phyloP scores from a whole-genome alignment of 2,329 filamentous ascomycete genomes.

The Cryoendolithus antarcticus region DNA sequence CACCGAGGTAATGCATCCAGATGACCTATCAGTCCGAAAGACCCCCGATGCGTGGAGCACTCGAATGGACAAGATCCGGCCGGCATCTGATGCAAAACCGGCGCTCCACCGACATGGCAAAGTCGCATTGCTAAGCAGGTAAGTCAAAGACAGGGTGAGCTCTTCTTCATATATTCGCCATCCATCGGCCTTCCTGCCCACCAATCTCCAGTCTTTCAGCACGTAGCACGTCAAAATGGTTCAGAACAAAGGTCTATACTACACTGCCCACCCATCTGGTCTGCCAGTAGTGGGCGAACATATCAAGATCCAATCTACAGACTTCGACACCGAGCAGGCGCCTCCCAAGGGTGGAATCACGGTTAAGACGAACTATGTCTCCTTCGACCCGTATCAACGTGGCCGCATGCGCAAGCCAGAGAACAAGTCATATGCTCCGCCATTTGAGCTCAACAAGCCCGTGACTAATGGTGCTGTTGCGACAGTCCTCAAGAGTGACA shows the following conservation, averaged over 20 bases:
- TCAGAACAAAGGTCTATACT: conserved; percentile 64
- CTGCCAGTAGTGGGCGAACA: conserved; percentile 60
- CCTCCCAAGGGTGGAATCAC: conserved; percentile 54
- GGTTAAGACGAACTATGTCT: conserved; percentile 59
- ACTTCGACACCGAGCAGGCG: conserved; percentile 53
- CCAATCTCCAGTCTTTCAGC: neutral
- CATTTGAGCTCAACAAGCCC: conserved; percentile 50
- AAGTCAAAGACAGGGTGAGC: no score
- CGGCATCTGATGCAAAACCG: no score
- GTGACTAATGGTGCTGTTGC: conserved; percentile 53
- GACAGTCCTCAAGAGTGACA: conserved; percentile 60
- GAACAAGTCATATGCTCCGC: conserved; percentile 54
- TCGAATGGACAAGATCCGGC: no score
- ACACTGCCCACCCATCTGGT: conserved; percentile 55
- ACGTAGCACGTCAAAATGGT: conserved; percentile 31
- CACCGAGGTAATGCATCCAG: no score
- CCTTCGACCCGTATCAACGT: conserved; percentile 76
- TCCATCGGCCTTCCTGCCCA: no score
- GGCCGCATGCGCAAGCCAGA: conserved; percentile 59
- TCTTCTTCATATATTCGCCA: no score
- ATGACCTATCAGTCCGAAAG: no score
- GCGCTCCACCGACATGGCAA: no score
- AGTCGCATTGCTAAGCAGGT: no score
- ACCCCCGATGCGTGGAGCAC: no score
- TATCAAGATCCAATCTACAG: conserved; percentile 51